Evolutionary conservation across 2,329 filamentous ascomycete species (phyloP).

Genomic region (Pleurostoma richardsiae): DNA sequence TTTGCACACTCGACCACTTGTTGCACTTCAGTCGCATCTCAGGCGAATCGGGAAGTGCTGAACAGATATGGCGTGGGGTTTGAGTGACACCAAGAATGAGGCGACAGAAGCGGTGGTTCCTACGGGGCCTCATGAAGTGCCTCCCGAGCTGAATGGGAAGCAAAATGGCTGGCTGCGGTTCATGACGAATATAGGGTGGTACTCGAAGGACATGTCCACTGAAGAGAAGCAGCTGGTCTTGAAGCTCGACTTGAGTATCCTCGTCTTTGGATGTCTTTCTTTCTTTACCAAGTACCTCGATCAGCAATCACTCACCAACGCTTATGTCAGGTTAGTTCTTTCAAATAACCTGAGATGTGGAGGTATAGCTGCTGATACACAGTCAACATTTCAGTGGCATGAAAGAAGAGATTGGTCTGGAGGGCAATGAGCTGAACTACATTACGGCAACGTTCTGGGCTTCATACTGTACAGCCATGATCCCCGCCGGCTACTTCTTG

Average conservation of each 20-base stretch:
- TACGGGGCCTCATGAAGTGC: not conserved
- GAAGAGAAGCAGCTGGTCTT: constrained; percentile 26
- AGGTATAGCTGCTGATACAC: not conserved
- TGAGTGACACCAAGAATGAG: not conserved
- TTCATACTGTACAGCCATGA: constrained; percentile 33
- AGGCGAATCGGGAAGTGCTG: no score
- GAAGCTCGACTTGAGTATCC: constrained; percentile 29
- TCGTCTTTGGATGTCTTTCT: constrained; percentile 30
- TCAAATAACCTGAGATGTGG: not conserved
- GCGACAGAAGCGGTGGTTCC: not conserved
- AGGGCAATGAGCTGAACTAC: constrained; percentile 27
- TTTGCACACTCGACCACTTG: no score
- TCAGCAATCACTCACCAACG: constrained; percentile 29
- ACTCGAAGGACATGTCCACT: constrained; percentile 21
- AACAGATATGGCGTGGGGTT: not conserved
- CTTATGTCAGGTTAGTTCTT: constrained; percentile 24
- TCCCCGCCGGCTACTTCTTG: constrained; percentile 30
- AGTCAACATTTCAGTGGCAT: constrained; percentile 26
- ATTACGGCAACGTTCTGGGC: constrained; percentile 25
- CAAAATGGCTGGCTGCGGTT: constrained; percentile 16
- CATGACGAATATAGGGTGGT: constrained; percentile 24
- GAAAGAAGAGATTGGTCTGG: constrained; percentile 25
- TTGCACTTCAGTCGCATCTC: no score
- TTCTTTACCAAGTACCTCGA: constrained; percentile 35
- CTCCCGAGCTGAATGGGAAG: not conserved